A percentile compares a stretch with the other conserved stretches of the same genome.
Evolutionary conservation across 2,329 filamentous ascomycete genomes (phyloP).

Genomic region (Fusarium equiseti): DNA sequence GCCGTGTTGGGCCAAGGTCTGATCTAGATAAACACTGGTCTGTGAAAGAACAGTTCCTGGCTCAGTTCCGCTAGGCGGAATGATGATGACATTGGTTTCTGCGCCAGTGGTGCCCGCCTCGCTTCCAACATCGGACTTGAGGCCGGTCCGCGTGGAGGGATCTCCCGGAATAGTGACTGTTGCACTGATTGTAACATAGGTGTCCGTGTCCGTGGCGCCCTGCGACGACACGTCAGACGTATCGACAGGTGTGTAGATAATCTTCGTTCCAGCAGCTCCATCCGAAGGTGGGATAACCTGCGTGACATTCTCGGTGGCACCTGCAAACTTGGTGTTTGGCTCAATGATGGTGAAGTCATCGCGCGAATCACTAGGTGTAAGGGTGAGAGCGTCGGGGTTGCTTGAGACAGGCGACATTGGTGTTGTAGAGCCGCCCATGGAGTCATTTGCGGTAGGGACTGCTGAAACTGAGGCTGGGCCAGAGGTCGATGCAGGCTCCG

Average conservation of each 20-base stretch:
- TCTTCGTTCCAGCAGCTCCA: constrained; percentile 24
- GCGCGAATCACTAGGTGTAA: constrained; percentile 22
- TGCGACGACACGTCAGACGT: constrained; percentile 3
- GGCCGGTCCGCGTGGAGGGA: constrained; percentile 20
- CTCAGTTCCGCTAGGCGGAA: constrained; percentile 36
- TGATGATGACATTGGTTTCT: constrained; percentile 38
- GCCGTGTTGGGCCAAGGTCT: constrained; percentile 24
- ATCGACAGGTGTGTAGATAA: constrained; percentile 32
- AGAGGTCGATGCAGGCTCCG: not conserved
- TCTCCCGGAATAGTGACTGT: constrained; percentile 39
- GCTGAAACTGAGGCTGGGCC: constrained; percentile 18
- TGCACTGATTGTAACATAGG: constrained; percentile 25
- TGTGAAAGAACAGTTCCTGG: constrained; percentile 34
- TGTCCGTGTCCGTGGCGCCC: not conserved
- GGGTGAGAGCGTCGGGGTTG: constrained; percentile 25
- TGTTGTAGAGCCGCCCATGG: not conserved
- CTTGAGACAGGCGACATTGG: constrained; percentile 2
- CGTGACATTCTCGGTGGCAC: constrained; percentile 31
- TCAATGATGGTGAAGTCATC: constrained; percentile 34
- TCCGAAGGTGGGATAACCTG: constrained; percentile 25
- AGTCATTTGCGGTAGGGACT: not conserved
- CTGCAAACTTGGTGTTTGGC: constrained; percentile 32
- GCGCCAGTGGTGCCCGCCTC: constrained; percentile 23
- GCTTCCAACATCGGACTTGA: not conserved
- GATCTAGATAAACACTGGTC: constrained; percentile 38